Percentiles rank a stretch among this genome's conserved stretches.
Evolutionary conservation across 495 filamentous ascomycete genomes (phyloP).

Genomic region (Penicilliopsis zonata): DNA sequence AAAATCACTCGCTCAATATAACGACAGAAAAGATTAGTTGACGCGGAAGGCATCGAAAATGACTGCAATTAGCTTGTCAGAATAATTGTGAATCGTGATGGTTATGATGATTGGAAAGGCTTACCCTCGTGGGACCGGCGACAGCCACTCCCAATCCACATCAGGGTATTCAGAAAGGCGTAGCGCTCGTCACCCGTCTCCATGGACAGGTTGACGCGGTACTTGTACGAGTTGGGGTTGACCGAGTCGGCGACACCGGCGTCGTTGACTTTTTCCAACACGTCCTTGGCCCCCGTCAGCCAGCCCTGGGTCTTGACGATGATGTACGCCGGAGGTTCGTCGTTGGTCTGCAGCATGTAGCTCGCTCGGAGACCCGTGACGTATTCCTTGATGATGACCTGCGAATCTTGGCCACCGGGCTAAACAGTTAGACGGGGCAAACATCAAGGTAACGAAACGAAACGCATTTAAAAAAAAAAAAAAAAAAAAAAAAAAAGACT

Average conservation of each 20-base stretch:
- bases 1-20: constrained; percentile 28
- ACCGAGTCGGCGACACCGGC: constrained; percentile 34
- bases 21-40: constrained; percentile 27
- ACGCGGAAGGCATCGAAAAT: constrained; percentile 38
- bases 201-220: constrained; percentile 45
- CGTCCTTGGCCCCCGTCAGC: constrained; percentile 44
- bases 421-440: constrained; percentile 7
- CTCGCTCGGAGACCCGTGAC: constrained; percentile 40
- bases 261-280: constrained; percentile 46
- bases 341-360: constrained; percentile 45
- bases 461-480: constrained; percentile 2
- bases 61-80: constrained; percentile 16
- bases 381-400: constrained; percentile 42
- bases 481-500: constrained; percentile 7
- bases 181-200: constrained; percentile 50
- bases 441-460: background rate
- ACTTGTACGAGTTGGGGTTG: constrained; percentile 45
- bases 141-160: constrained; percentile 51
- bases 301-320: constrained; percentile 45
- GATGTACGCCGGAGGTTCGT: constrained; percentile 48
- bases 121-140: constrained; percentile 44
- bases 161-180: constrained; percentile 46
- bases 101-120: too few relatives aligned
- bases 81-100: background rate
- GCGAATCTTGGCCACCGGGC: constrained; percentile 50